These are phyloP conservation scores for Hylodesmum podocarpum DNA, from an alignment of 306 rosid species.

Conservation along the genomic window DNA sequence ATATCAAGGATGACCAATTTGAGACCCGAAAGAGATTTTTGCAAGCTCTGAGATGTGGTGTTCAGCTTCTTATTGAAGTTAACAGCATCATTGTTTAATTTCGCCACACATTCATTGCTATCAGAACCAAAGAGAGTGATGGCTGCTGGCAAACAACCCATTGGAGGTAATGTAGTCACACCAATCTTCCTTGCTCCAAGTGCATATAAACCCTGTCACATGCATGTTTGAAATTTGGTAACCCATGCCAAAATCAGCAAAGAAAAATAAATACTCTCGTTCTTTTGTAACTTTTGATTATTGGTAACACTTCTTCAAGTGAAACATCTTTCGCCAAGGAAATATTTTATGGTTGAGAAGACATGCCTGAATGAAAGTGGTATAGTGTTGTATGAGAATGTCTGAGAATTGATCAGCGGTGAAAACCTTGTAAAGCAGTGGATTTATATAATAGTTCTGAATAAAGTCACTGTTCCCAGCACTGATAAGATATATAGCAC, in stretches of 20 bases:
- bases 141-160: conserved; percentile 77
- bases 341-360: conserved; percentile 4
- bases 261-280: neutral
- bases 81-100: conserved; percentile 55
- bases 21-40: conserved; percentile 49
- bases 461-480: conserved; percentile 82
- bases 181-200: conserved; percentile 81
- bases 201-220: conserved; percentile 59
- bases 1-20: conserved; percentile 60
- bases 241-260: neutral
- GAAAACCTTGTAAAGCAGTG: conserved; percentile 60
- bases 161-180: conserved; percentile 70
- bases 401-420: conserved; percentile 61
- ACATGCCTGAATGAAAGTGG: conserved; percentile 60
- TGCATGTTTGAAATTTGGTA: conserved; percentile 28
- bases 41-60: conserved; percentile 56
- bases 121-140: conserved; percentile 63
- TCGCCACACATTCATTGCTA: conserved; percentile 53
- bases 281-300: neutral
- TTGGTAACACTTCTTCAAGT: neutral
- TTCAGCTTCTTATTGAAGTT: conserved; percentile 67
- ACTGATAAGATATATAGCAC: conserved; percentile 56
- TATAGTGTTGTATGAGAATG: conserved; percentile 49
- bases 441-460: conserved; percentile 82
- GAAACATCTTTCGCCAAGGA: neutral